phyloP scores from a whole-genome alignment of 2,329 filamentous ascomycete species.

The Colletotrichum liaoningense region DNA sequence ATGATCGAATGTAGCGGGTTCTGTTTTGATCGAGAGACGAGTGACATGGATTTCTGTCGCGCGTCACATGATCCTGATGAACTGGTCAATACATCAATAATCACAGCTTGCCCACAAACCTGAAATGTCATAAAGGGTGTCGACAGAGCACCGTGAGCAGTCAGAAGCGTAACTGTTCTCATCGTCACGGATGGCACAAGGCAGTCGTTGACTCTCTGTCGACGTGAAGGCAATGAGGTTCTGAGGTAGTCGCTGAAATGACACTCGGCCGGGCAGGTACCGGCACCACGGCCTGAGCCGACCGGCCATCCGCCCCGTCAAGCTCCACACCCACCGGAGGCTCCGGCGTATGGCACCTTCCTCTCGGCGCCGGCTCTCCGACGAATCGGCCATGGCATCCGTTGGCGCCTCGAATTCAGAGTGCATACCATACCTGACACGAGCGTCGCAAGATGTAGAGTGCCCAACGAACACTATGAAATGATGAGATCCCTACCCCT shows the following conservation, averaged over 20 bases:
- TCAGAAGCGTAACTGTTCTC: not conserved
- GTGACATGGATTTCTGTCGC: not conserved
- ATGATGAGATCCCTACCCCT: not conserved
- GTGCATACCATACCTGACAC: not conserved
- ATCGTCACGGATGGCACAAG: not conserved
- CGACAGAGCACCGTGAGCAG: not conserved
- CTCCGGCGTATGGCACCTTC: not conserved
- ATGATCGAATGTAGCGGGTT: not conserved
- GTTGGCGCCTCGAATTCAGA: not conserved
- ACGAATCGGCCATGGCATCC: not conserved
- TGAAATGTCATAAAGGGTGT: not conserved
- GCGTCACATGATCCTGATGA: not conserved
- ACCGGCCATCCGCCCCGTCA: not conserved
- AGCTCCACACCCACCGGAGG: not conserved
- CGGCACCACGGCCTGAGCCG: not conserved
- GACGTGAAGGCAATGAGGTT: not conserved
- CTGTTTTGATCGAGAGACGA: not conserved
- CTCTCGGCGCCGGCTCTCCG: not conserved
- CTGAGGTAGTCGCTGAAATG: not conserved
- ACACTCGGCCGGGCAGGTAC: not conserved
- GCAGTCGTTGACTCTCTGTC: not conserved
- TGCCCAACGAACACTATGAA: not conserved
- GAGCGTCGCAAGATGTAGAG: not conserved
- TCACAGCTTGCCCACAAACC: not conserved
- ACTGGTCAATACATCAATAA: not conserved